Evolutionary conservation across 1,284 basidiomycete species (phyloP).

Genomic region (Cerioporus squamosus): DNA sequence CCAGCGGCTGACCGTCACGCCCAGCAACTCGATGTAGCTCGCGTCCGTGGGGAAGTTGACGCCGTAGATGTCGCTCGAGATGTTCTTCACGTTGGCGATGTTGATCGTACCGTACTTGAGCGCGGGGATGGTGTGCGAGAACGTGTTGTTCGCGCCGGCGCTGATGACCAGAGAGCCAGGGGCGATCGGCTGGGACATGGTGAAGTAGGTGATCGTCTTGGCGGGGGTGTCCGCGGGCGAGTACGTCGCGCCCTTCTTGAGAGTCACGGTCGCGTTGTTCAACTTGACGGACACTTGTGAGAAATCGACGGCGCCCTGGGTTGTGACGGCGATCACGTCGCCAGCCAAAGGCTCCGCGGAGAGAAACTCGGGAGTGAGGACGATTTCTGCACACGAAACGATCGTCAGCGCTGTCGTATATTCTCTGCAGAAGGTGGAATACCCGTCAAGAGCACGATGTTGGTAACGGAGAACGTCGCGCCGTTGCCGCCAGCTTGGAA

Average conservation of each 20-base stretch:
- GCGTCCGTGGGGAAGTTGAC: conserved; percentile 54
- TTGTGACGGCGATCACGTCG: conserved; percentile 51
- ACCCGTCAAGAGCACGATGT: conserved; percentile 47
- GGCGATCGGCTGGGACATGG: conserved; percentile 40
- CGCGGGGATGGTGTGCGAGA: conserved; percentile 46
- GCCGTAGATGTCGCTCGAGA: conserved; percentile 51
- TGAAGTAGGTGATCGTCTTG: conserved; percentile 51
- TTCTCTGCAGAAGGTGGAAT: not conserved
- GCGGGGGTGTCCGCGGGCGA: conserved; percentile 47
- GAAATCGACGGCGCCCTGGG: conserved; percentile 47
- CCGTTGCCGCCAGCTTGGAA: conserved; percentile 51
- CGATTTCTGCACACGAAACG: conserved; percentile 36
- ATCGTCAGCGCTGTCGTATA: too few relatives aligned
- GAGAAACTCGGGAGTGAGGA: conserved; percentile 48
- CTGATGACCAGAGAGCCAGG: conserved; percentile 45
- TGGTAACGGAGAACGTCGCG: conserved; percentile 53
- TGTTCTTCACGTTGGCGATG: conserved; percentile 39
- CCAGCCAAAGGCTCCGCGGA: conserved; percentile 52
- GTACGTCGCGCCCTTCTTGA: conserved; percentile 41
- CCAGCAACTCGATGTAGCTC: conserved; percentile 48
- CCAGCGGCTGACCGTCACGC: conserved; percentile 53
- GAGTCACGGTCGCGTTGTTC: conserved; percentile 37
- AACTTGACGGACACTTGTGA: conserved; percentile 41
- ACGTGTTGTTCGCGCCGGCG: conserved; percentile 41
- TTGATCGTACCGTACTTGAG: conserved; percentile 46